Evolutionary conservation across 768 basidiomycete species (phyloP), one percentile per base, ranked within the genome.

Genomic region (Russula ochroleuca): DNA sequence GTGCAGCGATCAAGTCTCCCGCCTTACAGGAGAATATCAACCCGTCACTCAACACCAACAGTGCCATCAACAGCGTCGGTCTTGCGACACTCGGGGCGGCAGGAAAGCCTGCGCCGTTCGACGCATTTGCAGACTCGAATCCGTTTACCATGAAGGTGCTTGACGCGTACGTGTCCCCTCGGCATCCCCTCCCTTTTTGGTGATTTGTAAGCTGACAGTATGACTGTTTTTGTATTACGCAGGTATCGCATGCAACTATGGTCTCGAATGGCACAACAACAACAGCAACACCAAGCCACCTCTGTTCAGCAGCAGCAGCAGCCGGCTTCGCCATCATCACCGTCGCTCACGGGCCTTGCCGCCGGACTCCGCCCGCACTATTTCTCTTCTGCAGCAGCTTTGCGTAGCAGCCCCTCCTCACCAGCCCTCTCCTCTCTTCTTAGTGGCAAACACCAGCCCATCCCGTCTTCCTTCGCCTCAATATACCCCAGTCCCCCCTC

Each of bases 221-320:
- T 67, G 55, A 65, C 38, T 41, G 33, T 37, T n/a, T n/a, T 31
- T 13, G 43, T 35, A 25, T 28, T 15, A 43, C 55, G 31, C 66
- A 84, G 83, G 13, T 88, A 88, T 72, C 83, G 94, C 47, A 94
- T 94, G 90, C 94, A 96, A 65, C 79, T 97, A 0, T 96, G 94
- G 94, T 84, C 86, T 38, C 84, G 88, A 76, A 90, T 96, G 85
- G 92, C 92, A 0, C 80, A 85, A 41, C 93, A 94, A 19, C 59
- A 61, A 37, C 65, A 65, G 0, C 80, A 85, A 37, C 92, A 92
- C 0, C 65, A 63, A 38, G 25, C 41, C 33, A 19, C 41, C 15
- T 68, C 88, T 83, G 59, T 72, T 63, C 73, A 79, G n/a, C 75
- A 75, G 33, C 73, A 76, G 51, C 73, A 75, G 51, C 72, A 73